Evolutionary conservation across 768 basidiomycete species (phyloP), one percentile per base, ranked within the genome.

Genomic region (Daedaleopsis sinensis): DNA sequence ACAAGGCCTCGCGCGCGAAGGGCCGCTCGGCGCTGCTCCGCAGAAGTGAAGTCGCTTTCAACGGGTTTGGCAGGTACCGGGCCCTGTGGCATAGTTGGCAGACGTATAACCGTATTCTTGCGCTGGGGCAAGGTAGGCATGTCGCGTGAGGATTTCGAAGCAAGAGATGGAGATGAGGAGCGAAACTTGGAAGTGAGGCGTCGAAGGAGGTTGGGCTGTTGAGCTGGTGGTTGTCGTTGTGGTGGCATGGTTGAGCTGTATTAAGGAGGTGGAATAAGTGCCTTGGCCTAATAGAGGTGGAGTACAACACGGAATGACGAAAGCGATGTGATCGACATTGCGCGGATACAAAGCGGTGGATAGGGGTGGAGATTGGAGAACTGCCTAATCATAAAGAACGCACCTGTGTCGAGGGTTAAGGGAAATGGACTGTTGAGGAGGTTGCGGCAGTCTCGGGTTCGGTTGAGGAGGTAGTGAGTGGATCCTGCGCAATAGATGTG

Each of bases 21-120:
- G 10, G 66, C 66, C 10, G 66, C 66, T 7, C 55, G 63, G 11
- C 66, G 66, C 19, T 64, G 60, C 61, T 64, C 61, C n/a, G 51
- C 24, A 9, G 66, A 67, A 43, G 63, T 62, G 47, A 65, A 65
- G 54, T 61, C 60, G 61, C 57, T 61, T 18, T 57, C 53, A 11
- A 58, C 52, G 15, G 65, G 27, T 32, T 32, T 36, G 21, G 50
- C 51, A 12, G 63, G 63, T n/a, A 52, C 57, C 39, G 62, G 62
- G 2, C 50, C 63, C 32, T 59, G 57, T 42, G 66, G 63, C 23
- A 61, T 32, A 24, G 50, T 13, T 4, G 57, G 64, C 19, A 62
- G 27, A 18, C 61, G 64, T 15, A 67, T 53, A 1, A 39, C 43
- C 15, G 61, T 60, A 51, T 55, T 58, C 27, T 57, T 62, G 23